Evolutionary conservation across 2,329 filamentous ascomycete species (phyloP).

Genomic region (Shiraia bambusicola): DNA sequence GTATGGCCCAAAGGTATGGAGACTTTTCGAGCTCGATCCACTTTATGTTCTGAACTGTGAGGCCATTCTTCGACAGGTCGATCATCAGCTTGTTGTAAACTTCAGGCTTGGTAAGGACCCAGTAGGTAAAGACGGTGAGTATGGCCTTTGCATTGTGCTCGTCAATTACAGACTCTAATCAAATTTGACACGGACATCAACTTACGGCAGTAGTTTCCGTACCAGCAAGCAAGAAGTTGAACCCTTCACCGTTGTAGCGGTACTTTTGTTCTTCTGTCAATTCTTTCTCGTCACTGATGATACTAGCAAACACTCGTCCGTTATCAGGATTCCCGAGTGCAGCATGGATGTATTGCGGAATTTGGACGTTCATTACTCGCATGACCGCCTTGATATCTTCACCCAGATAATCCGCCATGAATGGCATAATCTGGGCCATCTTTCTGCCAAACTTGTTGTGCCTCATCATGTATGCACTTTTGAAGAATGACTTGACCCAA

Average conservation of each 20-base stretch:
- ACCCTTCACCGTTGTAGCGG: slow-evolving; percentile 26
- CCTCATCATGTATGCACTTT: slow-evolving; percentile 32
- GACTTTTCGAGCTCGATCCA: slow-evolving; percentile 30
- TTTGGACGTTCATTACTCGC: slow-evolving; percentile 28
- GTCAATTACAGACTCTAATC: slow-evolving; percentile 11
- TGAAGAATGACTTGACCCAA: slow-evolving; percentile 30
- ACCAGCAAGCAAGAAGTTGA: slow-evolving; percentile 28
- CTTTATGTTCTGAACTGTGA: slow-evolving; percentile 15
- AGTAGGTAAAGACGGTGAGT: slow-evolving; percentile 37
- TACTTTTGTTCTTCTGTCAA: slow-evolving; percentile 26
- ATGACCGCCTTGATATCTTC: slow-evolving; percentile 30
- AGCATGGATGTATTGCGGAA: slow-evolving; percentile 25
- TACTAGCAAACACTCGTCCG: slow-evolving; percentile 26
- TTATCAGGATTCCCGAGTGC: slow-evolving; percentile 28
- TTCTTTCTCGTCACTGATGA: slow-evolving; percentile 22
- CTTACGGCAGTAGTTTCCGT: slow-evolving; percentile 31
- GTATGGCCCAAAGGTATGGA: slow-evolving; percentile 36
- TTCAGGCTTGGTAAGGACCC: slow-evolving; percentile 36
- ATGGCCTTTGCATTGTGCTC: slow-evolving; percentile 24
- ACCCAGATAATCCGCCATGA: slow-evolving; percentile 29
- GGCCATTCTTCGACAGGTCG: slow-evolving; percentile 18
- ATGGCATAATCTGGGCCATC: slow-evolving; percentile 26
- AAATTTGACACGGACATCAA: not conserved
- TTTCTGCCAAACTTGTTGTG: slow-evolving; percentile 26
- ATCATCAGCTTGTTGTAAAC: slow-evolving; percentile 22